phyloP scores from a whole-genome alignment of 768 basidiomycete species.

The Mycena haematopus region DNA sequence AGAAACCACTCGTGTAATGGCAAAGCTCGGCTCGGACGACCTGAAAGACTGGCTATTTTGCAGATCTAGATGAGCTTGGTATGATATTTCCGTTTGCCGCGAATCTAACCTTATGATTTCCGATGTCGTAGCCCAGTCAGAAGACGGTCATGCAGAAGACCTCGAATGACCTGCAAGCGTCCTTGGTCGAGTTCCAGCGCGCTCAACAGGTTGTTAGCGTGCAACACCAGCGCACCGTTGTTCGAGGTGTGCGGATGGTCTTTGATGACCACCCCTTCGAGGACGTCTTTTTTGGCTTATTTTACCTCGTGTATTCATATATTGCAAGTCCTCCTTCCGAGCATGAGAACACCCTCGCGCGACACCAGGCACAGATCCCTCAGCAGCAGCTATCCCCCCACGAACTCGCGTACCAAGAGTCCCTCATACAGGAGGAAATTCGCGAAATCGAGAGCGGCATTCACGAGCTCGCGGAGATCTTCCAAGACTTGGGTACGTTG shows the following conservation, averaged over 20 bases:
- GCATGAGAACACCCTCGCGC: conserved; percentile 55
- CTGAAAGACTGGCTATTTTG: conserved; percentile 83
- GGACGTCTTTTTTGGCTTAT: neutral
- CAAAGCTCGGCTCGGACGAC: conserved; percentile 94
- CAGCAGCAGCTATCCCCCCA: conserved; percentile 81
- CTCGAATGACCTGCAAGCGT: conserved; percentile 89
- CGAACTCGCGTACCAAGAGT: conserved; percentile 95
- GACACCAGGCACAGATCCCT: conserved; percentile 72
- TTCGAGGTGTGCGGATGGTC: conserved; percentile 83
- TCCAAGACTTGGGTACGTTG: conserved; percentile 92
- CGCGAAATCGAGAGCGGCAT: conserved; percentile 97
- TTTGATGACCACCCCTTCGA: conserved; percentile 74
- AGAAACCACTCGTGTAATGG: conserved; percentile 93
- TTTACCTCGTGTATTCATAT: neutral
- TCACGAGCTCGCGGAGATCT: conserved; percentile 95
- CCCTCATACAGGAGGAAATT: conserved; percentile 93
- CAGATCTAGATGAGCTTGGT: conserved; percentile 70
- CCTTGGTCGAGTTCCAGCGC: conserved; percentile 88
- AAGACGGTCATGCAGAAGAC: conserved; percentile 90
- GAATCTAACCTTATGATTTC: neutral
- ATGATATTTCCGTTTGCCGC: conserved; percentile 31
- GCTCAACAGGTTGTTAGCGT: conserved; percentile 91
- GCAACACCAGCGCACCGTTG: conserved; percentile 87
- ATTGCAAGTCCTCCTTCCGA: conserved; percentile 35
- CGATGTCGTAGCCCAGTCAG: conserved; percentile 72